phyloP scores from a whole-genome alignment of 306 rosid species.

The Cajanus cajan region DNA sequence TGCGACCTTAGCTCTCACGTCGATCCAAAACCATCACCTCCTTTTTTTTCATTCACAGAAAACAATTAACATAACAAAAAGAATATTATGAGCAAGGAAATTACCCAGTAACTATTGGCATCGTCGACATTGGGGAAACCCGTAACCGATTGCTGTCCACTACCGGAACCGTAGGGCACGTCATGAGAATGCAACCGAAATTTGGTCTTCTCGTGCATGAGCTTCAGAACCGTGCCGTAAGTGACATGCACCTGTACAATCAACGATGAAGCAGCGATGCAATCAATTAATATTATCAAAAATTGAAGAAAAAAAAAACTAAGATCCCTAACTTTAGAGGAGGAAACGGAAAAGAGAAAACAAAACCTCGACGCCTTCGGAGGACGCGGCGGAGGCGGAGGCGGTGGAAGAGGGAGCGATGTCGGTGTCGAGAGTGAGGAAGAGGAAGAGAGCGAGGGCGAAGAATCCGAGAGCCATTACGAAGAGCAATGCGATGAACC shows the following conservation, averaged over 20 bases:
- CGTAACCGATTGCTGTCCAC: slow-evolving; percentile 99
- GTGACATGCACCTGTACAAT: slow-evolving; percentile 55
- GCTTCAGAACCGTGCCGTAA: slow-evolving; percentile 81
- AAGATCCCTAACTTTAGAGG: slow-evolving; percentile 4
- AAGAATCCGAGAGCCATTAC: slow-evolving; percentile 85
- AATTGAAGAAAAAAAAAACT: not conserved
- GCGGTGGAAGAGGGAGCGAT: slow-evolving; percentile 58
- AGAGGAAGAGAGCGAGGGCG: slow-evolving; percentile 70
- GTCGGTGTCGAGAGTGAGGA: slow-evolving; percentile 68
- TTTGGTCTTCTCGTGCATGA: slow-evolving; percentile 91
- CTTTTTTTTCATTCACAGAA: not conserved
- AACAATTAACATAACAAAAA: not conserved
- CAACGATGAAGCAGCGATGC: not conserved
- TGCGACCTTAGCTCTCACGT: not conserved
- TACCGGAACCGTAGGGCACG: slow-evolving; percentile 98
- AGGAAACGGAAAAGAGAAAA: not conserved
- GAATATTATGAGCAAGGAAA: not conserved
- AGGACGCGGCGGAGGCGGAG: slow-evolving; percentile 46
- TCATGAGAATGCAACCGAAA: slow-evolving; percentile 95
- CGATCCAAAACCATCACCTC: not conserved
- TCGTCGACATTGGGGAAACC: slow-evolving; percentile 88
- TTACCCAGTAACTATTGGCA: slow-evolving; percentile 96
- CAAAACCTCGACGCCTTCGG: slow-evolving; percentile 89
- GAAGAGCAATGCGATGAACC: slow-evolving; percentile 83
- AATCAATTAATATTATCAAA: not conserved